Evolutionary conservation across 352 stramenopile species (phyloP).

Genomic region (Pythium plurisporium): DNA sequence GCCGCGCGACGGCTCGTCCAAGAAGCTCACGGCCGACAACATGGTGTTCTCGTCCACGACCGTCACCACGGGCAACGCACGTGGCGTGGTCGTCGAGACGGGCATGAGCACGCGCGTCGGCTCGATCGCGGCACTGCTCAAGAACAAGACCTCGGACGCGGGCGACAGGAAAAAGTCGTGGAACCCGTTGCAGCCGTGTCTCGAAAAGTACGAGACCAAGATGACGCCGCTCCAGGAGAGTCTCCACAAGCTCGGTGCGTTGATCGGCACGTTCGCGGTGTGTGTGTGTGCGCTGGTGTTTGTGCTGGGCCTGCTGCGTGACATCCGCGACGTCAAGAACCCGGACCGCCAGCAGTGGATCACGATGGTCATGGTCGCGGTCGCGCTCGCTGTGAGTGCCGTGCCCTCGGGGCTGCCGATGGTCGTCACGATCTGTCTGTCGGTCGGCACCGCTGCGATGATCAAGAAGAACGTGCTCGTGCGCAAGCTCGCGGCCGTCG

Average conservation of each 20-base stretch:
- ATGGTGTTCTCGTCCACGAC: constrained; percentile 93
- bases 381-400: constrained; percentile 82
- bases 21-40: constrained; percentile 70
- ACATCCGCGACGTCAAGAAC: constrained; percentile 47
- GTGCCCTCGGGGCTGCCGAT: constrained; percentile 75
- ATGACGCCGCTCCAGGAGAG: constrained; percentile 86
- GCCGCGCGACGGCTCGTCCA: constrained; percentile 24
- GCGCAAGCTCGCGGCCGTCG: constrained; percentile 78
- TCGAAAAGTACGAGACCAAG: constrained; percentile 64
- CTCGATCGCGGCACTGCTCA: constrained; percentile 60
- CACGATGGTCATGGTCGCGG: constrained; percentile 93
- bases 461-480: constrained; percentile 76
- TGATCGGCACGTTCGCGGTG: constrained; percentile 85
- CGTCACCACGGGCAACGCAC: constrained; percentile 72
- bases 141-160: constrained; percentile 29
- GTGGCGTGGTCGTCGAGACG: constrained; percentile 66
- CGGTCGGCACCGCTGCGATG: constrained; percentile 67
- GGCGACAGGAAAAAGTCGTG: constrained; percentile 29
- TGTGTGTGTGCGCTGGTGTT: constrained; percentile 87
- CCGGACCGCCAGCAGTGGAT: constrained; percentile 83
- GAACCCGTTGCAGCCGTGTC: constrained; percentile 51
- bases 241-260: constrained; percentile 94
- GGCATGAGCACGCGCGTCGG: constrained; percentile 71
- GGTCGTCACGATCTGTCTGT: constrained; percentile 80
- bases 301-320: constrained; percentile 73